A percentile compares a stretch with the other conserved stretches of the same genome.
These are phyloP conservation scores for Areca catechu DNA, from an alignment of 176 grass and related monocot genomes.

Conservation along the genomic window DNA sequence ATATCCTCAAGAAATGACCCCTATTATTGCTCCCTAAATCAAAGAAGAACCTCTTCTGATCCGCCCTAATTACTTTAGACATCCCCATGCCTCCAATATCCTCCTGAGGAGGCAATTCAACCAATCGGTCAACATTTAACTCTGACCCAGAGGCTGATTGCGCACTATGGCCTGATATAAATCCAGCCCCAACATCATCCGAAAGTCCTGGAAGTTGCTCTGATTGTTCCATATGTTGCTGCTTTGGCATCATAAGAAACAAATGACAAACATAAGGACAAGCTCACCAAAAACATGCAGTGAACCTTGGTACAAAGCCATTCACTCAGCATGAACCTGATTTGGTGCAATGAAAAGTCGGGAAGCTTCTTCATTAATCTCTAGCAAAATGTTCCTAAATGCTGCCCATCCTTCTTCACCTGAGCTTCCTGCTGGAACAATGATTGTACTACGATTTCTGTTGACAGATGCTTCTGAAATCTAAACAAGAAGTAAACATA, in stretches of 20 bases:
- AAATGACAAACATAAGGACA: constrained; percentile 15
- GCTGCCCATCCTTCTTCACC: constrained; percentile 98
- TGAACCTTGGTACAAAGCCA: background rate
- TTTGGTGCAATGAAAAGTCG: constrained; percentile 61
- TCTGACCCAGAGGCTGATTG: constrained; percentile 59
- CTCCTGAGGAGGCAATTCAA: constrained; percentile 77
- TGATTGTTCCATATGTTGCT: constrained; percentile 80
- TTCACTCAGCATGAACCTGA: constrained; percentile 34
- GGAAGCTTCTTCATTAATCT: constrained; percentile 79
- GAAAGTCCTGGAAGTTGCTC: constrained; percentile 76
- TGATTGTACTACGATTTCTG: constrained; percentile 95
- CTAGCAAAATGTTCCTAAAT: constrained; percentile 82
- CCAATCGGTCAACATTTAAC: constrained; percentile 64
- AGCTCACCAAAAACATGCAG: background rate
- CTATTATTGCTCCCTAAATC: constrained; percentile 92
- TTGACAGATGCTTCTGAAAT: constrained; percentile 94
- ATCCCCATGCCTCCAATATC: constrained; percentile 75
- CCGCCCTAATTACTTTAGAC: constrained; percentile 95
- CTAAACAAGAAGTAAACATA: constrained; percentile 26
- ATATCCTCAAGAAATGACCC: constrained; percentile 93
- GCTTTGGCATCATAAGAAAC: constrained; percentile 9
- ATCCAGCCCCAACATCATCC: constrained; percentile 95
- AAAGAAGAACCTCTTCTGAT: constrained; percentile 99
- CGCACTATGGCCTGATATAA: constrained; percentile 82
- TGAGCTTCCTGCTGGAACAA: constrained; percentile 88